Evolutionary conservation across 768 basidiomycete genomes (phyloP).

Genomic region (Tylopilus balloui): DNA sequence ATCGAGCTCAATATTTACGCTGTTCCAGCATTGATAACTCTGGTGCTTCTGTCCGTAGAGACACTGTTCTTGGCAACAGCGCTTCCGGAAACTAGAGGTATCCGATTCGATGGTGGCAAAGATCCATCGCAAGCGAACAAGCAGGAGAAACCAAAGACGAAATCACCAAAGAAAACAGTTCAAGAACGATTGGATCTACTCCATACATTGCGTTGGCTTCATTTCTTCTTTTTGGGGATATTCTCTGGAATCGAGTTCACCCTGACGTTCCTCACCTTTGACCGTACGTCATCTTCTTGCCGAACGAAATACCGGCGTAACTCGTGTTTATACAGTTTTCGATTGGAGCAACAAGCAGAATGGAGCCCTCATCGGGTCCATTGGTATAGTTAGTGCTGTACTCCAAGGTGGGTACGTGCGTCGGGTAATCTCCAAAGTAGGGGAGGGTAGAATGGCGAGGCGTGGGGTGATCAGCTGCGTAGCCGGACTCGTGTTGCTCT

Average conservation of each 20-base stretch:
- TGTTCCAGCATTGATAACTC: constrained; percentile 78
- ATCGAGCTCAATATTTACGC: constrained; percentile 84
- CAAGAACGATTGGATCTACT: constrained; percentile 56
- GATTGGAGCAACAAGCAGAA: constrained; percentile 90
- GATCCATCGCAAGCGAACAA: constrained; percentile 19
- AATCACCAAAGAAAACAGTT: constrained; percentile 18
- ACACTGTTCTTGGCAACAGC: constrained; percentile 69
- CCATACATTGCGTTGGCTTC: constrained; percentile 56
- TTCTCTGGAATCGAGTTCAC: constrained; percentile 98
- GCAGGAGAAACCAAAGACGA: constrained; percentile 13
- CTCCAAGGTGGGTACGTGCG: constrained; percentile 96
- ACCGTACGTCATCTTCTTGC: constrained; percentile 48
- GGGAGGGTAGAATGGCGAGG: constrained; percentile 80
- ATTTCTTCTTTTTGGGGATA: constrained; percentile 81
- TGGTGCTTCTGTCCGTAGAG: constrained; percentile 73
- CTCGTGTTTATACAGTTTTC: constrained; percentile 50
- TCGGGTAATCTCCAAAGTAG: constrained; percentile 64
- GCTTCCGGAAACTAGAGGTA: constrained; percentile 84
- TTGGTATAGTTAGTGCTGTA: constrained; percentile 85
- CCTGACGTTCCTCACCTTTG: constrained; percentile 90
- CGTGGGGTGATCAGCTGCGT: constrained; percentile 75
- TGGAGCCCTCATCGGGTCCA: constrained; percentile 76
- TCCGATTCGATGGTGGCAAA: constrained; percentile 17
- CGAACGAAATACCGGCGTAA: neutral
- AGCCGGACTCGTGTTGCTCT: constrained; percentile 64